A percentile compares a stretch with the other conserved stretches of the same genome.
phyloP scores from a whole-genome alignment of 2,329 filamentous ascomycete genomes.

The Pestalotiopsis sp. region DNA sequence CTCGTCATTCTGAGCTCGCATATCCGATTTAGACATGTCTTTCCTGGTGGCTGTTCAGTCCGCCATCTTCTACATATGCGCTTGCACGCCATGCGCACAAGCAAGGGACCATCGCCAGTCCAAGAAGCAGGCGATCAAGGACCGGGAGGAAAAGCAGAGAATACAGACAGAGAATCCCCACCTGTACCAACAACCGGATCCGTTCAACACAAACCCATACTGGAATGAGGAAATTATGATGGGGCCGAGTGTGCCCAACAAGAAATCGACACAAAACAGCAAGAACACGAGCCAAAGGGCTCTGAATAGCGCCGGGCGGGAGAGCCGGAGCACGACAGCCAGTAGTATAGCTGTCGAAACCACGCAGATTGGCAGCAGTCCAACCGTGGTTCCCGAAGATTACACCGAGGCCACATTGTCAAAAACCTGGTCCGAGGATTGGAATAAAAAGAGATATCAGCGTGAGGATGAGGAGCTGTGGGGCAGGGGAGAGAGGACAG shows the following conservation, averaged over 20 bases:
- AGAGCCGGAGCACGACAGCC: slow-evolving; percentile 44
- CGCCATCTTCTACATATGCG: slow-evolving; percentile 75
- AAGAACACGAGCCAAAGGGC: slow-evolving; percentile 63
- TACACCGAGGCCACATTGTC: slow-evolving; percentile 33
- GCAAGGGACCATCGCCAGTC: slow-evolving; percentile 70
- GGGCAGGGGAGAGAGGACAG: slow-evolving; percentile 61
- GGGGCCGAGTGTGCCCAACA: slow-evolving; percentile 74
- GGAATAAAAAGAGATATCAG: slow-evolving; percentile 81
- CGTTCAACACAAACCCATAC: slow-evolving; percentile 84
- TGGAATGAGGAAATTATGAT: slow-evolving; percentile 86
- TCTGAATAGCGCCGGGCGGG: slow-evolving; percentile 58
- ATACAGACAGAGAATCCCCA: slow-evolving; percentile 71
- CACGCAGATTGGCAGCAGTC: slow-evolving; percentile 40
- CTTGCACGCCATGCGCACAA: slow-evolving; percentile 78
- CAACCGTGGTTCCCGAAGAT: slow-evolving; percentile 51
- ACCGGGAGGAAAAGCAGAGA: slow-evolving; percentile 66
- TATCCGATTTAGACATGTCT: slow-evolving; percentile 40
- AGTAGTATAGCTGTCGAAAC: slow-evolving; percentile 37
- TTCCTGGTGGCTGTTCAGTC: slow-evolving; percentile 69
- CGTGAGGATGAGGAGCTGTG: slow-evolving; percentile 87
- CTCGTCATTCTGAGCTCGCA: not conserved
- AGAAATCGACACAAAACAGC: slow-evolving; percentile 50
- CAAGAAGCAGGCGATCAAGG: slow-evolving; percentile 69
- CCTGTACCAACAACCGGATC: slow-evolving; percentile 76
- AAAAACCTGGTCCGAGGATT: slow-evolving; percentile 54